phyloP scores from a whole-genome alignment of 352 stramenopile genomes.

The Pythium monospermum region DNA sequence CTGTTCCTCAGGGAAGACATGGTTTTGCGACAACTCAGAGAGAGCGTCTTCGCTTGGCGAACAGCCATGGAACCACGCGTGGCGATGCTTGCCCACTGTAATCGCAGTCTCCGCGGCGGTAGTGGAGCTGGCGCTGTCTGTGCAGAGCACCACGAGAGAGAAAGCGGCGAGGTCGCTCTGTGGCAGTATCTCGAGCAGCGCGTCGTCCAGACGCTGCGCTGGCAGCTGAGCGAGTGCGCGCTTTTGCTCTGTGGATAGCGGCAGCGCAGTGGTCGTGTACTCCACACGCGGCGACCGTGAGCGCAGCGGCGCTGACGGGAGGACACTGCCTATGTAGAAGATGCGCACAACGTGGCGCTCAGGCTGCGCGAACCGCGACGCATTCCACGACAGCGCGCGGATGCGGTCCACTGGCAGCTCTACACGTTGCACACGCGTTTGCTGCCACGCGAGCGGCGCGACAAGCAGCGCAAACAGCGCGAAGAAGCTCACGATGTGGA shows the following conservation, averaged over 20 bases:
- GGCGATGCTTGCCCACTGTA: slow-evolving; percentile 52
- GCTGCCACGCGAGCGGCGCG: slow-evolving; percentile 54
- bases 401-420: slow-evolving; percentile 51
- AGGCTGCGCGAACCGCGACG: slow-evolving; percentile 24
- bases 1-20: slow-evolving; percentile 33
- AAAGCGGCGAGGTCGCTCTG: slow-evolving; percentile 6
- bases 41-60: slow-evolving; percentile 20
- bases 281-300: not conserved
- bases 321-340: not conserved
- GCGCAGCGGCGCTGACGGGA: too few relatives aligned
- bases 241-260: not conserved
- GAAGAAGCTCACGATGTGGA: slow-evolving; percentile 74
- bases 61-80: slow-evolving; percentile 48
- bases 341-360: slow-evolving; percentile 12
- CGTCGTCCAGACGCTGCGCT: slow-evolving; percentile 24
- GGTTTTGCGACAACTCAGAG: slow-evolving; percentile 29
- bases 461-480: slow-evolving; percentile 62
- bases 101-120: slow-evolving; percentile 10
- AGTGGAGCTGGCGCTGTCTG: not conserved
- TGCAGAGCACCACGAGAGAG: slow-evolving; percentile 20
- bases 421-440: slow-evolving; percentile 65
- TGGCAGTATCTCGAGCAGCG: slow-evolving; percentile 13
- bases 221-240: not conserved
- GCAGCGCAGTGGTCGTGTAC: not conserved
- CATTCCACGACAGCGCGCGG: slow-evolving; percentile 32